Percentiles rank a stretch among this genome's conserved stretches.
phyloP scores from a whole-genome alignment of 176 grass and related monocot species.

The Chloris gayana region DNA sequence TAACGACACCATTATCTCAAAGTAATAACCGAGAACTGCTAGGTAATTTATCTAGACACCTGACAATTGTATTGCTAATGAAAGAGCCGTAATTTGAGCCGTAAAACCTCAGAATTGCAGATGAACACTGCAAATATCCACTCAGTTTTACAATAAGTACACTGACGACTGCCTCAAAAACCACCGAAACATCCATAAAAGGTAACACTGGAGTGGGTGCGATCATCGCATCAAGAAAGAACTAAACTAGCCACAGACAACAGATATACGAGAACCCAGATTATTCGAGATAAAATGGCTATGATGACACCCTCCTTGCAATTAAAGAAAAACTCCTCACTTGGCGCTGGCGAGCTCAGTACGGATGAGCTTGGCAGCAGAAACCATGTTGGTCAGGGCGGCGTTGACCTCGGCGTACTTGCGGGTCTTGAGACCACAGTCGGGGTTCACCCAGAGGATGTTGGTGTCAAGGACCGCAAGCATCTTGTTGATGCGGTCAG shows the following conservation, averaged over 20 bases:
- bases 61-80: background rate
- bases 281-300: slow-evolving; percentile 54
- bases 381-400: slow-evolving; percentile 83
- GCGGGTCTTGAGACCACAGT: slow-evolving; percentile 95
- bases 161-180: slow-evolving; percentile 32
- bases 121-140: slow-evolving; percentile 37
- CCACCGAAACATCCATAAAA: slow-evolving; percentile 23
- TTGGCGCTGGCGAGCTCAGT: slow-evolving; percentile 64
- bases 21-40: too few relatives aligned
- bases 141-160: slow-evolving; percentile 50
- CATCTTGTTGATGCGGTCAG: slow-evolving; percentile 88
- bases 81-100: background rate
- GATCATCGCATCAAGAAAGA: slow-evolving; percentile 5
- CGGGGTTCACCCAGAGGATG: slow-evolving; percentile 94
- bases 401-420: slow-evolving; percentile 88
- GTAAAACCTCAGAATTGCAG: slow-evolving; percentile 30
- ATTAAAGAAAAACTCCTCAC: slow-evolving; percentile 37
- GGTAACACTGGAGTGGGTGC: background rate
- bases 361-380: slow-evolving; percentile 73
- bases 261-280: slow-evolving; percentile 11
- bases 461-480: slow-evolving; percentile 91
- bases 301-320: slow-evolving; percentile 27
- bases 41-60: too few relatives aligned
- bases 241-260: slow-evolving; percentile 37
- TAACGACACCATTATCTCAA: too few relatives aligned